Conservation (phyloP, 2,329 filamentous ascomycete species). For the Alternaria ventricosa region DNA sequence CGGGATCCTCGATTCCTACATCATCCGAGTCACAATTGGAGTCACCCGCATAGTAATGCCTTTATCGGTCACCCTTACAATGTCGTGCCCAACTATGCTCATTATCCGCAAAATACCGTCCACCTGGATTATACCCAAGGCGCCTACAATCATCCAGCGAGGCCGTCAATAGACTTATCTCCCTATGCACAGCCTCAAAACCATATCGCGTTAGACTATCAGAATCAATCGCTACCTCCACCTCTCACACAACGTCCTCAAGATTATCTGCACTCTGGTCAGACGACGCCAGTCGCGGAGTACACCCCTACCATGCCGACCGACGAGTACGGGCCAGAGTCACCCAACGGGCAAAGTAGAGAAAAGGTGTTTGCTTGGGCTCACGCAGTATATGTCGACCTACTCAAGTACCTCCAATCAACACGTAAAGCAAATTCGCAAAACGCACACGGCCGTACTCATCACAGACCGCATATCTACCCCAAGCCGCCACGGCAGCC, state of each 20-base stretch:
- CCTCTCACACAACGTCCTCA: conserved; percentile 31
- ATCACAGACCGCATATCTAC: conserved; percentile 64
- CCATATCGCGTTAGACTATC: conserved; percentile 36
- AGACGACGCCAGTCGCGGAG: conserved; percentile 36
- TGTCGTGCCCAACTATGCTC: conserved; percentile 29
- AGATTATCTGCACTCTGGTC: conserved; percentile 39
- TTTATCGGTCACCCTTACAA: conserved; percentile 38
- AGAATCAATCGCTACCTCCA: conserved; percentile 27
- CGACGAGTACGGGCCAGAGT: conserved; percentile 51
- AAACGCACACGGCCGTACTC: conserved; percentile 51
- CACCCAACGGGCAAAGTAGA: conserved; percentile 51
- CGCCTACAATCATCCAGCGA: conserved; percentile 28
- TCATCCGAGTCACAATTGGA: conserved; percentile 41
- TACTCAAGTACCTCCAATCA: conserved; percentile 56
- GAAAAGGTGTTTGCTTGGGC: conserved; percentile 57
- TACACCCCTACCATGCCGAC: conserved; percentile 27
- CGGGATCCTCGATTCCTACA: conserved; percentile 48
- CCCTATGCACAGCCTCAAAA: conserved; percentile 34
- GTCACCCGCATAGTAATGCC: conserved; percentile 36
- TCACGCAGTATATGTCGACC: conserved; percentile 56
- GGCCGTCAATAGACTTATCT: conserved; percentile 33
- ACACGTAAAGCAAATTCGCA: conserved; percentile 51
- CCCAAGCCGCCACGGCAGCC: conserved; percentile 67
- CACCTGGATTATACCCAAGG: conserved; percentile 35
- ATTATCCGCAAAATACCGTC: conserved; percentile 35